Base-by-base conservation (phyloP, 2,329 filamentous ascomycete species). In the Trichophyton rubrum region DNA sequence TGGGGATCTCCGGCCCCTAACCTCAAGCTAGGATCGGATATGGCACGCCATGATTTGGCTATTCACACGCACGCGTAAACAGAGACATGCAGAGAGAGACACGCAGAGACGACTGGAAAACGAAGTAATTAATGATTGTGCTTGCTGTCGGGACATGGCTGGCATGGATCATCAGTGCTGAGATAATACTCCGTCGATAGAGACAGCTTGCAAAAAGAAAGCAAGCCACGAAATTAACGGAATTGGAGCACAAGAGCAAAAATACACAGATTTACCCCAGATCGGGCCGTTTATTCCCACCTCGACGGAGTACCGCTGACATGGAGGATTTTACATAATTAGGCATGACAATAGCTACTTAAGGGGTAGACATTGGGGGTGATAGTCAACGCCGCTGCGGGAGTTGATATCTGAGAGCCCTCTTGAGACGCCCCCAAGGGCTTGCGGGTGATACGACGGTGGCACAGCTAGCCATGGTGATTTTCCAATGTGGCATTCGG, bases 401-500 rank as follows among this genome's bases (percentile, higher is more conserved):
- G 33, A 38, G 33, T 13, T 38, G 40, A 7, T 43, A 43, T 43
- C 40, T 43, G 40, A 43, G 40, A 17, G n/a, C n/a, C 40, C 40
- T 2, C 40, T 15, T 43, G 15, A 38, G 33, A 20, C 17, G 17
- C 5, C 17, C 17, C 43, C 24, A 27, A 5, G n/a, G 8, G 15
- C 43, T 17, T 13, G n/a, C n/a, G 40, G 45, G 20, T 51, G 45
- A 51, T 51, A 51, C 45, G 45, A 51, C 45, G 20, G 45, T 51
- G 45, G 45, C 45, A 51, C 45, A 27, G 45, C 45, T 51, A 51
- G 45, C 45, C 45, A 51, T 13, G 9, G 11, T 15, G 20, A 51
- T 51, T 27, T 51, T 51, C 45, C 45, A 51, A 51, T 51, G 45
- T 51, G 45, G 45, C 45, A 51, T 51, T 43, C 45, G 20, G 45